Conservation (phyloP, 495 filamentous ascomycete genomes). For the Hypoxylon lenormandii region DNA sequence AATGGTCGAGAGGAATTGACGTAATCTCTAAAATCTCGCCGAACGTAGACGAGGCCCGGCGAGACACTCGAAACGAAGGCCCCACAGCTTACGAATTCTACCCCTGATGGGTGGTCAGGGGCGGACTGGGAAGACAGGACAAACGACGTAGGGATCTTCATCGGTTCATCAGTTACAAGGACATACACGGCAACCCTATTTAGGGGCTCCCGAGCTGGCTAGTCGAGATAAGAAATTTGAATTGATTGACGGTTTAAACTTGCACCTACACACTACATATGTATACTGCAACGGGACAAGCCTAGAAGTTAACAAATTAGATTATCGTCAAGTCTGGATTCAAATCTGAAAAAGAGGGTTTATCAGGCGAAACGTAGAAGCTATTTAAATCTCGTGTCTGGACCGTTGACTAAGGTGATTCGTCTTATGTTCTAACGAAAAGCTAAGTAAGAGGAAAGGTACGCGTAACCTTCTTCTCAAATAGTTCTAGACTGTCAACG, state of each 20-base stretch:
- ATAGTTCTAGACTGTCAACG: conserved; percentile 29
- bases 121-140: conserved; percentile 29
- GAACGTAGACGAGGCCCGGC: conserved; percentile 22
- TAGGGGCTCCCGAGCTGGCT: conserved; percentile 34
- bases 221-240: conserved; percentile 26
- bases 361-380: conserved; percentile 14
- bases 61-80: conserved; percentile 43
- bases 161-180: conserved; percentile 24
- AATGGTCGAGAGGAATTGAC: conserved; percentile 28
- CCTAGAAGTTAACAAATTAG: background rate
- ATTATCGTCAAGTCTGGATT: conserved; percentile 16
- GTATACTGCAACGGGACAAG: background rate
- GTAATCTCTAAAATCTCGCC: conserved; percentile 37
- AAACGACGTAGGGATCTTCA: conserved; percentile 45
- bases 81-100: conserved; percentile 49
- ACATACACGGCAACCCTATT: conserved; percentile 27
- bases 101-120: conserved; percentile 30
- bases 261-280: background rate
- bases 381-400: conserved; percentile 35
- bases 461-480: conserved; percentile 37
- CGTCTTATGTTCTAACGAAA: conserved; percentile 26
- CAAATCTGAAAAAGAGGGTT: conserved; percentile 12
- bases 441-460: conserved; percentile 22
- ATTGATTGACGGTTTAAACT: conserved; percentile 9
- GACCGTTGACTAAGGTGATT: conserved; percentile 22